Evolutionary conservation across 192 early-diverging fungal species (phyloP), one percentile per base, ranked within the genome.

Genomic region (Podila epigama): DNA sequence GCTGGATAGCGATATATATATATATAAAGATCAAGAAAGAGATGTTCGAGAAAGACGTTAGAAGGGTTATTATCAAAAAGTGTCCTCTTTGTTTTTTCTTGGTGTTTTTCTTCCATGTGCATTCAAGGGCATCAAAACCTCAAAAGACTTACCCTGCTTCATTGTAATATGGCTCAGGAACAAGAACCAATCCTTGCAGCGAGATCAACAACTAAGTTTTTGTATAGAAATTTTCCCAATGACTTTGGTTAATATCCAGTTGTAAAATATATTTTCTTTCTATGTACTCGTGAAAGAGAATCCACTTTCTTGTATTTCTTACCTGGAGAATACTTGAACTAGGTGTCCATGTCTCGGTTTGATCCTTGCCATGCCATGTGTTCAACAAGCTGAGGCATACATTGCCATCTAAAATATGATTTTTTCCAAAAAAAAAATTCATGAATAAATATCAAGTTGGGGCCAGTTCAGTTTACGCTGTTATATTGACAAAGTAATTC

Each of bases 311-410:
- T 11, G 3, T 2, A 11, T 12, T 18, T 20, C 5, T 40, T 40
- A 84, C 67, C 67, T 89, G 87, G 7, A 88, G 66, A 57, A 82
- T 58, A 28, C 69, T 82, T n/a, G 85, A 86, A 32, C 66, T 69
- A 2, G 78, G 63, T 3, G 77, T 81, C 86, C 88, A 89, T 8
- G 71, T 77, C 70, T 88, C 86, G 20, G 81, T 72, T 39, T 75
- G 63, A 51, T 81, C 81, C 44, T 80, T 81, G 29, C 84, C 83
- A 64, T 81, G 77, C 87, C 87, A 89, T 32, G 87, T 89, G 58
- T 85, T 85, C 22, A 89, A 69, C 11, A 89, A 66, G 48, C 84
- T 86, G 20, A 88, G 73, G 34, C 87, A 89, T 2, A 89, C 87
- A 62, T 88, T 87, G 16, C 86, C 84, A 58, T 86, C 83, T 75